Base-by-base conservation (phyloP, 495 filamentous ascomycete genomes). In the Hypoxylon subgilvum region DNA sequence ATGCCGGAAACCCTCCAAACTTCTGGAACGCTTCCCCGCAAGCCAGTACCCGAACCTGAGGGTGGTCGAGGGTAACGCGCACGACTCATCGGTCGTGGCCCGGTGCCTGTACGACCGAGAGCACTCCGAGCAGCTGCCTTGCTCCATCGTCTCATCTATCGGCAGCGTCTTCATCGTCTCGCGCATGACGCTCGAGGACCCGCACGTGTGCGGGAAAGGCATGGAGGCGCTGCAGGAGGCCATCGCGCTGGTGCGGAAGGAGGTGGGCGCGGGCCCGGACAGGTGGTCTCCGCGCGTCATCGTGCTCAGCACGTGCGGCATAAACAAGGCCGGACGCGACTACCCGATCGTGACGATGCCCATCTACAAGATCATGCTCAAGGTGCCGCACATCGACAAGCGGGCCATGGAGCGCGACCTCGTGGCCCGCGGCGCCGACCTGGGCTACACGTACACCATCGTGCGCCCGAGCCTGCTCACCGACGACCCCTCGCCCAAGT, bases 1-100 rank as follows among this genome's bases (percentile, higher is more conserved):
- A 4, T 85, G 75, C 56, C 86, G 88, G 16, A 84, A 77, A 2
- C 85, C 88, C 6, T 58, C 76, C 45, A 90, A 87, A 66, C 85
- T 91, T 54, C 67, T 67, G 34, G 70, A 68, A 27, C 59, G 79
- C 13, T 63, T 82, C 49, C 68, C 74, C 7, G 56, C 69, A 21
- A 19, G 62, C 52, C 34, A 61, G 48, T 16, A 70, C 50, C 35
- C 65, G 39, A 63, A 79, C 52, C 78, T 87, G 14, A 69, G 62
- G 49, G 73, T 84, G 53, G 66, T 80, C 18, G 23, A 76, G 34
- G 84, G 84, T 57, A 76, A 83, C 58, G 78, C 79, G 12, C 76
- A 76, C 58, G 74, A 83, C 69, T 27, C 72, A 42, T 27, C 53
- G 3, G 69, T 69, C 41, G 72, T 86, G 14, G 60, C 43, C 40